Evolutionary conservation across 1,284 basidiomycete genomes (phyloP), one percentile per base, ranked within the genome.

Genomic region (Heliocybe sulcata): DNA sequence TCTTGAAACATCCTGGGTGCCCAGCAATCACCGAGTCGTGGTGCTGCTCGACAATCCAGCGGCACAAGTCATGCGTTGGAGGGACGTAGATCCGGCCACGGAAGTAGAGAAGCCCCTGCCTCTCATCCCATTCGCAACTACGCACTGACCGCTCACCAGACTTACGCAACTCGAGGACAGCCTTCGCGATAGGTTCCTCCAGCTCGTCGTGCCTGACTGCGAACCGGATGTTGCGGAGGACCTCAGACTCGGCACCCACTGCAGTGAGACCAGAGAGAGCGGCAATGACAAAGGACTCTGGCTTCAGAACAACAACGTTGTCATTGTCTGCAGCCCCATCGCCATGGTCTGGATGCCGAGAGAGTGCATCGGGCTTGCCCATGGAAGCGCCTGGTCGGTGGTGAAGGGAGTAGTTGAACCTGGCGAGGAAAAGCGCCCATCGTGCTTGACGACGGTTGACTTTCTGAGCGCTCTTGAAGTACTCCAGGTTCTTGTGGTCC

Each of bases 401-500:
- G 0, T 62, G 48, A 1, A 81, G 63, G 0, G 51, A 54, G 56
- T 73, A 74, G 47, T 74, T 55, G 57, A 67, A 77, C 4, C 67
- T 45, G 0, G 68, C 51, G 0, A 81, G 59, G 20, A 64, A 53
- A 0, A 68, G 54, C 0, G 61, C 60, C 79, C 75, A 82, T 2
- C 71, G 57, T 0, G 70, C 73, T 60, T 81, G 75, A 9, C 60
- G 53, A 0, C 66, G 56, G 26, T 67, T 76, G 0, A 80, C 62
- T 3, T 69, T 64, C 29, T 73, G 65, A 0, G 70, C 56, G 0
- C 60, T 64, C 9, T 56, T 33, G 63, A 72, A 79, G 54, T 75
- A 76, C 22, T 67, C 62, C 0, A 80, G 67, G 56, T 77, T 77
- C 12, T 69, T 64, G 57, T 81, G 77, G 57, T 81, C 73, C 0